Conservation (phyloP, 2,329 filamentous ascomycete genomes). For the Penicillium decumbens region DNA sequence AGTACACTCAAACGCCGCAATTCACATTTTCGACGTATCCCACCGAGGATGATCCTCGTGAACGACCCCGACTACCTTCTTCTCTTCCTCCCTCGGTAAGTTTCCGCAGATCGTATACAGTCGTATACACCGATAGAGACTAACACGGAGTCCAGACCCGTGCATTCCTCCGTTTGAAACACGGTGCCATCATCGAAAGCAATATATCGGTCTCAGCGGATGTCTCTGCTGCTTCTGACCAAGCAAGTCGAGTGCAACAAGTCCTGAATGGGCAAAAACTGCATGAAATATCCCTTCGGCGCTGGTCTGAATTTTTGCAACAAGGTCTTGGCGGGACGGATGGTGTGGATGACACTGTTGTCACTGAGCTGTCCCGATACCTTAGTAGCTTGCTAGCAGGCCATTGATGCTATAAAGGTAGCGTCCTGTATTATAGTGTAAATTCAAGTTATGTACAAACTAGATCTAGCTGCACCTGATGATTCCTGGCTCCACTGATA, state of each 20-base stretch:
- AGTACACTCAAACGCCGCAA: constrained; percentile 77
- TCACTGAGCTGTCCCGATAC: constrained; percentile 26
- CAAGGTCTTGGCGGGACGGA: constrained; percentile 15
- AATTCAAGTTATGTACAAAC: background rate
- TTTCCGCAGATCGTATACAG: background rate
- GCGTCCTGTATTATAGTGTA: constrained; percentile 4
- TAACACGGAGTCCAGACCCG: constrained; percentile 32
- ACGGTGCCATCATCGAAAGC: constrained; percentile 39
- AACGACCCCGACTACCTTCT: constrained; percentile 50
- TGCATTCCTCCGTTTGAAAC: constrained; percentile 40
- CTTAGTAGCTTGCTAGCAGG: constrained; percentile 27
- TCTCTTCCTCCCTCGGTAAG: constrained; percentile 48
- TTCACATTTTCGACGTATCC: constrained; percentile 67
- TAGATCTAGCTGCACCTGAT: background rate
- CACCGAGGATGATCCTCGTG: constrained; percentile 55
- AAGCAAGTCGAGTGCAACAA: constrained; percentile 32
- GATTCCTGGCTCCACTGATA: background rate
- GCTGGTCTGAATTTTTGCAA: constrained; percentile 27
- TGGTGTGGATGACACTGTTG: constrained; percentile 9
- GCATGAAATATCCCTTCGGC: constrained; percentile 44
- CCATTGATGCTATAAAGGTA: constrained; percentile 2
- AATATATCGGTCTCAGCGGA: constrained; percentile 39
- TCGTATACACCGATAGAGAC: background rate
- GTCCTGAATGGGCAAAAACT: constrained; percentile 41
- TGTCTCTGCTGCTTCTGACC: constrained; percentile 26